Conservation (phyloP, 1,284 basidiomycete genomes). For the Jaminaea rosea region DNA sequence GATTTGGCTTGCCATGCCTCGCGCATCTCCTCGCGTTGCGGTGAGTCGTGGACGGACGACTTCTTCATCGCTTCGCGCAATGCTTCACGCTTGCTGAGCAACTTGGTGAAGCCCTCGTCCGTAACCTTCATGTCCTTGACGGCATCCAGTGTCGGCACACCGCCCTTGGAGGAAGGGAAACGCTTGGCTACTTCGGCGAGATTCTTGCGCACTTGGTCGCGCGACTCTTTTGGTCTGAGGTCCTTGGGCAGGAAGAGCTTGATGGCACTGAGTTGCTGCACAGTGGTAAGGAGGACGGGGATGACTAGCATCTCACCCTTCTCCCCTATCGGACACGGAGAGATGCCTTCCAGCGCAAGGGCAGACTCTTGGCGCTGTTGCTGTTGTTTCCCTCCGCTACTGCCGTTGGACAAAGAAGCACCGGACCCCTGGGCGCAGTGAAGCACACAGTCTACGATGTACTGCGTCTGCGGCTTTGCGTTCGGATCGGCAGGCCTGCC, state of each 20-base stretch:
- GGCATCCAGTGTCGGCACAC: constrained; percentile 73
- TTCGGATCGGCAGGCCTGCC: constrained; percentile 36
- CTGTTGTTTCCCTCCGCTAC: no score
- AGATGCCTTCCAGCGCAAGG: constrained; percentile 13
- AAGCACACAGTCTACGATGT: constrained; percentile 86
- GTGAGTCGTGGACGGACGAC: constrained; percentile 53
- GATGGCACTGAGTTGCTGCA: constrained; percentile 77
- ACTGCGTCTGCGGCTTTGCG: constrained; percentile 79
- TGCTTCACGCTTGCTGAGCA: constrained; percentile 49
- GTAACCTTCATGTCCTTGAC: constrained; percentile 92
- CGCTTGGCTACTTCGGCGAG: constrained; percentile 79
- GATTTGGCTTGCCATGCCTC: constrained; percentile 71
- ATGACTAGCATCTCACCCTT: constrained; percentile 65
- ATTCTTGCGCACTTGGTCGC: constrained; percentile 80
- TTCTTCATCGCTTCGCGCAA: constrained; percentile 22
- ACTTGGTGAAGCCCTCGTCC: constrained; percentile 79
- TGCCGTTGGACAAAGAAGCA: constrained; percentile 50
- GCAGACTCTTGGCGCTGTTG: not conserved
- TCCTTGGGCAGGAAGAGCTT: constrained; percentile 85
- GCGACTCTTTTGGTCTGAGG: constrained; percentile 63
- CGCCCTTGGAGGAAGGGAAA: constrained; percentile 58
- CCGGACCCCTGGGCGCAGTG: constrained; percentile 64
- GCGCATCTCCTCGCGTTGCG: constrained; percentile 65
- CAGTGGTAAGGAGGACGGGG: constrained; percentile 75
- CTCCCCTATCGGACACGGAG: constrained; percentile 21